These are phyloP conservation scores for Macadamia tetraphylla DNA, from an alignment of 164 flowering plant genomes.

Conservation along the genomic window DNA sequence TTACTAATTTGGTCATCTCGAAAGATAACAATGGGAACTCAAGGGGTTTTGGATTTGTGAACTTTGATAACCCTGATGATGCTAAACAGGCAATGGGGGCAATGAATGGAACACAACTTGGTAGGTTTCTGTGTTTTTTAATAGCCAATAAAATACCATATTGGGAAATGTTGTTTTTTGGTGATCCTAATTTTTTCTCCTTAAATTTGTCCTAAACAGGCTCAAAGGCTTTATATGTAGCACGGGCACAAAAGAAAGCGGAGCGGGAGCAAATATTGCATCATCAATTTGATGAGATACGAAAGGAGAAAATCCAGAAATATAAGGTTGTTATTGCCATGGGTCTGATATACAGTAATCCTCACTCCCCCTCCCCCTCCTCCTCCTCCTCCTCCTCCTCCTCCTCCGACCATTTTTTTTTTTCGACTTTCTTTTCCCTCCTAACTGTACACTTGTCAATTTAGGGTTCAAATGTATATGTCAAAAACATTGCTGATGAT, in stretches of 20 bases:
- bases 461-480: conserved; percentile 76
- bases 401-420: not conserved
- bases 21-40: conserved; percentile 63
- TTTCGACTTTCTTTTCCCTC: not conserved
- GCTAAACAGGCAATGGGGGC: conserved; percentile 62
- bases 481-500: conserved; percentile 73
- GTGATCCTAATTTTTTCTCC: not conserved
- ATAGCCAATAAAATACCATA: not conserved
- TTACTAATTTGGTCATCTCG: conserved; percentile 45
- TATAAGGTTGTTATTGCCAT: conserved; percentile 36
- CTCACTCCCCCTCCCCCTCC: not conserved
- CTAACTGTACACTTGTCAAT: not conserved
- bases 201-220: conserved; percentile 32
- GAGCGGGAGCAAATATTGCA: conserved; percentile 65
- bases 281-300: conserved; percentile 65
- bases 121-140: conserved; percentile 25
- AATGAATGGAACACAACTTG: conserved; percentile 65
- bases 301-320: conserved; percentile 55
- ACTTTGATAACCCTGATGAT: conserved; percentile 68
- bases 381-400: no score
- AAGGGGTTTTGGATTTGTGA: conserved; percentile 89
- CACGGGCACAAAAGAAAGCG: conserved; percentile 84
- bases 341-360: not conserved
- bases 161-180: not conserved
- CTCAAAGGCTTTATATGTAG: conserved; percentile 68